These are phyloP conservation scores for Corymbia calophylla DNA, from an alignment of 441 rosid genomes.

Conservation along the genomic window DNA sequence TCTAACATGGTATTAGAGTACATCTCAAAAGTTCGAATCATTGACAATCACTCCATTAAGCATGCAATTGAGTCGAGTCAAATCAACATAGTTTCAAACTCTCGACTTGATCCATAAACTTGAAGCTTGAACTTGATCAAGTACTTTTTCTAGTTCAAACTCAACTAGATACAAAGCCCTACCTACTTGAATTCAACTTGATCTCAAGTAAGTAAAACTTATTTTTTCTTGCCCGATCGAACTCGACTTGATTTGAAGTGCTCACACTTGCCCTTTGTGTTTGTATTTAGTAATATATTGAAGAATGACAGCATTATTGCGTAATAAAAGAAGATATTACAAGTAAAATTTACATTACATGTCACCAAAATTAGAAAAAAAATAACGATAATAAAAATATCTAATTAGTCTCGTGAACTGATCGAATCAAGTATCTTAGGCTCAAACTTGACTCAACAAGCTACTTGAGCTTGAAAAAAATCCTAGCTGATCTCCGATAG, in stretches of 20 bases:
- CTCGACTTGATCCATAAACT: neutral
- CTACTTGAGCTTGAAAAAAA: neutral
- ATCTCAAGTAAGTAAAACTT: neutral
- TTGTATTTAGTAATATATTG: neutral
- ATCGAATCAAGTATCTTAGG: neutral
- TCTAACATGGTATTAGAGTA: neutral
- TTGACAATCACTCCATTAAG: neutral
- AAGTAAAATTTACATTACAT: neutral
- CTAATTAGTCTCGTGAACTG: neutral
- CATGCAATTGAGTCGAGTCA: neutral
- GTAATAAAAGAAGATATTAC: neutral
- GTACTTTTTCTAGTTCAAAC: neutral
- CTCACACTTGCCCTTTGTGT: neutral
- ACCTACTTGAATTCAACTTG: neutral
- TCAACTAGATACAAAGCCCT: neutral
- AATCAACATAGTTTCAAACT: rapidly evolving
- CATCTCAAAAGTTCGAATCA: neutral
- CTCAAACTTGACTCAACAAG: neutral
- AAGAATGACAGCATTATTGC: neutral
- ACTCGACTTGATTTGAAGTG: neutral
- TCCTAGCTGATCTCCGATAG: neutral
- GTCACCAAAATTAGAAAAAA: neutral
- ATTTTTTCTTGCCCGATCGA: rapidly evolving
- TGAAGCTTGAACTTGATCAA: neutral
- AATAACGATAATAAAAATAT: neutral